A percentile compares a stretch with the other conserved stretches of the same genome.
Conservation (phyloP, 495 filamentous ascomycete species). For the Aspergillus heteromorphus region DNA sequence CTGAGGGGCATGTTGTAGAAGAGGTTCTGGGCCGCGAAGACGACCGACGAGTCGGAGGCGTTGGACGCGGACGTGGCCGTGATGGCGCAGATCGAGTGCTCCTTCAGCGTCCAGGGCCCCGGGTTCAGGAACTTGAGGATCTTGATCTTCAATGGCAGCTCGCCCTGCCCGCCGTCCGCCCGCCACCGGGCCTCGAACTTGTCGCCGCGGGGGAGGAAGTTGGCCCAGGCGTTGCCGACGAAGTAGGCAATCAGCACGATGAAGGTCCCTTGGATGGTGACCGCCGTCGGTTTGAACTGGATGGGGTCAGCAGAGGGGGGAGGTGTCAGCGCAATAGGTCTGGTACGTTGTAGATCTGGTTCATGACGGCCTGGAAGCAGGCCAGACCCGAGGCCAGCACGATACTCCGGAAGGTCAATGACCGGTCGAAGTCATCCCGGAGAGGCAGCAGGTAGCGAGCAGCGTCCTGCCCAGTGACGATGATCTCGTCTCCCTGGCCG, state of each 20-base stretch:
- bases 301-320: background rate
- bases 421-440: slow-evolving; percentile 39
- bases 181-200: slow-evolving; percentile 25
- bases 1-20: slow-evolving; percentile 28
- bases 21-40: slow-evolving; percentile 28
- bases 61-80: slow-evolving; percentile 26
- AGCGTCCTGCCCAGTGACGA: slow-evolving; percentile 28
- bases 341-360: slow-evolving; percentile 38
- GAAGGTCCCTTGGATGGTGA: slow-evolving; percentile 31
- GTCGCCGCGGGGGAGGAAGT: slow-evolving; percentile 37
- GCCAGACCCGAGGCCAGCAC: slow-evolving; percentile 39
- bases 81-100: slow-evolving; percentile 28
- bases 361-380: slow-evolving; percentile 45
- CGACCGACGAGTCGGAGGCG: slow-evolving; percentile 7
- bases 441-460: slow-evolving; percentile 33
- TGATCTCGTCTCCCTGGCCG: slow-evolving; percentile 7
- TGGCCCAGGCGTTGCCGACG: slow-evolving; percentile 35
- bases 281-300: slow-evolving; percentile 27
- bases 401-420: slow-evolving; percentile 42
- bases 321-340: background rate
- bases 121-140: slow-evolving; percentile 24
- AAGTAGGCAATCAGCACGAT: slow-evolving; percentile 35
- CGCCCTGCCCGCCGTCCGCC: slow-evolving; percentile 17
- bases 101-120: slow-evolving; percentile 29
- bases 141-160: slow-evolving; percentile 15